These are phyloP conservation scores for Coemansia javaensis DNA, from an alignment of 192 early-diverging fungal species.

Conservation along the genomic window DNA sequence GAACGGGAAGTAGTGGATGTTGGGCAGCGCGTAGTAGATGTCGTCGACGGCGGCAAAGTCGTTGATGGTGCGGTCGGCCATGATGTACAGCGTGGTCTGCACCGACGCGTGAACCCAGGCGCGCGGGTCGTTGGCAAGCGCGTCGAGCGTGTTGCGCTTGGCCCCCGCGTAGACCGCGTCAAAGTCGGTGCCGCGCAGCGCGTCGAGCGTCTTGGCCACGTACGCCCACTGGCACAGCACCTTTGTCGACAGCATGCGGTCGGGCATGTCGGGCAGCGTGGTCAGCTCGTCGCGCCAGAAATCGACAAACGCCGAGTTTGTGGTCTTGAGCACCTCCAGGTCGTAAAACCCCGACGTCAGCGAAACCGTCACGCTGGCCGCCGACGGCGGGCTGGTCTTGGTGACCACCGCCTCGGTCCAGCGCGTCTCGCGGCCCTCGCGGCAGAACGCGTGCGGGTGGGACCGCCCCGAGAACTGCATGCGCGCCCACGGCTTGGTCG, in stretches of 20 bases:
- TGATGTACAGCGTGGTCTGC: slow-evolving; percentile 75
- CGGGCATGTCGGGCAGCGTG: slow-evolving; percentile 66
- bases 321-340: slow-evolving; percentile 77
- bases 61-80: slow-evolving; percentile 62
- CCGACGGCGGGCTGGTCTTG: slow-evolving; percentile 26
- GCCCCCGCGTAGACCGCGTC: slow-evolving; percentile 55
- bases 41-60: slow-evolving; percentile 56
- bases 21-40: slow-evolving; percentile 69
- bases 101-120: slow-evolving; percentile 65
- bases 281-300: slow-evolving; percentile 71
- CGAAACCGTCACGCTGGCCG: slow-evolving; percentile 11
- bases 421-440: slow-evolving; percentile 65
- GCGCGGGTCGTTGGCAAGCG: slow-evolving; percentile 69
- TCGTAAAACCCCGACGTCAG: slow-evolving; percentile 66
- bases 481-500: slow-evolving; percentile 72
- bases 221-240: slow-evolving; percentile 67
- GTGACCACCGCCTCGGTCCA: slow-evolving; percentile 56
- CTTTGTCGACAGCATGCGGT: slow-evolving; percentile 72
- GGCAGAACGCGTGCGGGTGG: slow-evolving; percentile 68
- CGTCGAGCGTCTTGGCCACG: slow-evolving; percentile 4
- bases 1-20: slow-evolving; percentile 72
- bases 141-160: slow-evolving; percentile 63
- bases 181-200: slow-evolving; percentile 46
- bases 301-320: slow-evolving; percentile 70
- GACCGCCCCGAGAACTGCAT: slow-evolving; percentile 56